Evolutionary conservation across 176 grass and related monocot species (phyloP).

Genomic region (Triticum urartu): DNA sequence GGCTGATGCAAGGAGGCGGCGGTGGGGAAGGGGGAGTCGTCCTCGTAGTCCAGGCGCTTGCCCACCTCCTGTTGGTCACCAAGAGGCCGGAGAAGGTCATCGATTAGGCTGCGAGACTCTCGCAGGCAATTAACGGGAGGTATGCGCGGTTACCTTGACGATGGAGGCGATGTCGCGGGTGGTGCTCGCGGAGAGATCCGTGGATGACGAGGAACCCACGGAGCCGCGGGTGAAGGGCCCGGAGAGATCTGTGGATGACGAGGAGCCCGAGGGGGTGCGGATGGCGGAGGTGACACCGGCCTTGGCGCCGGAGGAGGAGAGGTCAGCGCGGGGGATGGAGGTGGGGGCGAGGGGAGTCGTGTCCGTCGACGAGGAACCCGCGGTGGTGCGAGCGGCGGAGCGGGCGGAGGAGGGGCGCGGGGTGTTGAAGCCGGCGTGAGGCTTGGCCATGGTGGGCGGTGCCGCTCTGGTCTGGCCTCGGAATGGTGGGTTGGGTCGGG

Average conservation of each 20-base stretch:
- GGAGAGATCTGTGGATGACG: not conserved
- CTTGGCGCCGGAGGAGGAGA: not conserved
- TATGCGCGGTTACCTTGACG: not conserved
- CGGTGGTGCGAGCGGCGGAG: not conserved
- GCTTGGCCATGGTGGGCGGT: conserved; percentile 15
- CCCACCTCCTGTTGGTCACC: not conserved
- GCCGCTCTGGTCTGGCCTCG: not conserved
- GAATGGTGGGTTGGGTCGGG: not conserved
- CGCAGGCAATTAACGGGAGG: not conserved
- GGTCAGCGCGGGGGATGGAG: not conserved
- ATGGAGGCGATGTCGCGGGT: not conserved
- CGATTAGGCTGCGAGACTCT: not conserved
- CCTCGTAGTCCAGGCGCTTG: not conserved
- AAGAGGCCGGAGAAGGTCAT: not conserved
- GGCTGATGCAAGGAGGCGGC: not conserved
- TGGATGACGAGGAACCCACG: not conserved
- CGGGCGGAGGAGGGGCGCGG: not conserved
- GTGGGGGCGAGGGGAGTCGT: not conserved
- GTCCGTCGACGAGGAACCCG: not conserved
- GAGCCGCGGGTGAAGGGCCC: not conserved
- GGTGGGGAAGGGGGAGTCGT: not conserved
- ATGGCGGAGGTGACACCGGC: not conserved
- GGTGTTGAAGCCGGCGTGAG: not conserved
- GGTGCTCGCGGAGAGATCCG: not conserved
- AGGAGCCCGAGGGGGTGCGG: not conserved